A percentile compares a stretch with the other conserved stretches of the same genome.
These are phyloP conservation scores for Colletotrichum sp. DNA, from an alignment of 2,329 filamentous ascomycete species.

Conservation along the genomic window DNA sequence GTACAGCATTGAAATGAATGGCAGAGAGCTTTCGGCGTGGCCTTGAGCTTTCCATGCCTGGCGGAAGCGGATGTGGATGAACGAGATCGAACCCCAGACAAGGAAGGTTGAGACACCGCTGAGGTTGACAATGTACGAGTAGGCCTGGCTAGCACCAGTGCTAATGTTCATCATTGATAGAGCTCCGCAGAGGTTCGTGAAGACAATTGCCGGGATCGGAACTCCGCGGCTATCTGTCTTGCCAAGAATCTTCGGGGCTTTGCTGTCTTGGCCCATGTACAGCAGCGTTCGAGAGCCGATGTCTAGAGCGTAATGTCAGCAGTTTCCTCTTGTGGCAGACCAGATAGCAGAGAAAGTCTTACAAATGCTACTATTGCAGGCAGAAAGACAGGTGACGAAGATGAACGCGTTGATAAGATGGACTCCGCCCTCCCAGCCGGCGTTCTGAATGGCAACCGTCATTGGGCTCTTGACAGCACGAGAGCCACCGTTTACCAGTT, in stretches of 20 bases:
- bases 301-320: constrained; percentile 34
- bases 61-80: constrained; percentile 76
- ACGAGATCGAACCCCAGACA: constrained; percentile 73
- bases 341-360: fast-evolving
- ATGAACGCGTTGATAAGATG: constrained; percentile 82
- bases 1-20: constrained; percentile 60
- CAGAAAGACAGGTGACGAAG: constrained; percentile 73
- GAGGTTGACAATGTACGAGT: constrained; percentile 73
- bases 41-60: constrained; percentile 66
- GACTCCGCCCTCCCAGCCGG: constrained; percentile 75
- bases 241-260: constrained; percentile 73
- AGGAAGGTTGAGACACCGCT: constrained; percentile 74
- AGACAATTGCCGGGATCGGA: constrained; percentile 64
- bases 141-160: constrained; percentile 69
- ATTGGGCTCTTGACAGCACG: constrained; percentile 75
- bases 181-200: constrained; percentile 74
- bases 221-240: constrained; percentile 70
- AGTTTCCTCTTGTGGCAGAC: fast-evolving
- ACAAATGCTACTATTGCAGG: constrained; percentile 76
- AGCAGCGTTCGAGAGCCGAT: constrained; percentile 77
- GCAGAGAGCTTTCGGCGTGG: constrained; percentile 56
- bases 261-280: constrained; percentile 76
- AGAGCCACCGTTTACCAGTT: constrained; percentile 64
- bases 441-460: constrained; percentile 76
- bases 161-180: constrained; percentile 79